A percentile compares a stretch with the other conserved stretches of the same genome.
Conservation (phyloP, 495 filamentous ascomycete genomes). For the Xylaria castorea region DNA sequence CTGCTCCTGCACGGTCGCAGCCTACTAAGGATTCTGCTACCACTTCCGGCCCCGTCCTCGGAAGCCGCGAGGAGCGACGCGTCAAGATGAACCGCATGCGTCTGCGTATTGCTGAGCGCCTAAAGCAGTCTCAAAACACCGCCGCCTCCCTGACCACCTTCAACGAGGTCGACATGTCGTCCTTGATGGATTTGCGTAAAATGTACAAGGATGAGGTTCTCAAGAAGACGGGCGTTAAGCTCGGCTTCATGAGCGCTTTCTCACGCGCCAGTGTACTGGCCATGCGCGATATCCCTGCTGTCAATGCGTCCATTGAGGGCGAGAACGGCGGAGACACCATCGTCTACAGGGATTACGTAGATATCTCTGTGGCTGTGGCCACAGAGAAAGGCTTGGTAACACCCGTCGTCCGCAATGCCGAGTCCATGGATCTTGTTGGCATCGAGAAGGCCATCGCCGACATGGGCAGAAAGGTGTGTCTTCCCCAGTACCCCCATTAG, state of each 20-base stretch:
- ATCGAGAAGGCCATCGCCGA: slow-evolving; percentile 94
- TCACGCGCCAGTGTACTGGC: slow-evolving; percentile 89
- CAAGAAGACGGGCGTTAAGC: slow-evolving; percentile 96
- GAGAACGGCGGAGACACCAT: slow-evolving; percentile 95
- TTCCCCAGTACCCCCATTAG: neutral
- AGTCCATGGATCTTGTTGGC: slow-evolving; percentile 82
- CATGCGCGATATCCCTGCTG: slow-evolving; percentile 92
- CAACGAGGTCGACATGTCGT: slow-evolving; percentile 99
- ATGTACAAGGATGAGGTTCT: slow-evolving; percentile 94
- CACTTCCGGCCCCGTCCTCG: slow-evolving; percentile 55
- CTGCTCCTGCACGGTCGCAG: slow-evolving; percentile 54
- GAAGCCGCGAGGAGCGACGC: slow-evolving; percentile 86
- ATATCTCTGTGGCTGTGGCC: slow-evolving; percentile 95
- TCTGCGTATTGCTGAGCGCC: slow-evolving; percentile 91
- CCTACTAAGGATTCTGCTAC: slow-evolving; percentile 46
- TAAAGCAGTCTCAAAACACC: slow-evolving; percentile 99
- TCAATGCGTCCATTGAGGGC: slow-evolving; percentile 97
- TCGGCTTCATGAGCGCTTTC: slow-evolving; percentile 99
- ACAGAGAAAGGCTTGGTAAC: slow-evolving; percentile 98
- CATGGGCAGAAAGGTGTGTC: slow-evolving; percentile 85
- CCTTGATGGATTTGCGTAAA: slow-evolving; percentile 95
- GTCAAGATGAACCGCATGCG: slow-evolving; percentile 99
- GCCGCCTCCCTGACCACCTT: slow-evolving; percentile 97
- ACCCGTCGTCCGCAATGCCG: slow-evolving; percentile 92
- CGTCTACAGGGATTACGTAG: slow-evolving; percentile 97